Percentiles rank a stretch among this genome's conserved stretches.
Conservation (phyloP, 345 rosid genomes). For the Brassica incana region DNA sequence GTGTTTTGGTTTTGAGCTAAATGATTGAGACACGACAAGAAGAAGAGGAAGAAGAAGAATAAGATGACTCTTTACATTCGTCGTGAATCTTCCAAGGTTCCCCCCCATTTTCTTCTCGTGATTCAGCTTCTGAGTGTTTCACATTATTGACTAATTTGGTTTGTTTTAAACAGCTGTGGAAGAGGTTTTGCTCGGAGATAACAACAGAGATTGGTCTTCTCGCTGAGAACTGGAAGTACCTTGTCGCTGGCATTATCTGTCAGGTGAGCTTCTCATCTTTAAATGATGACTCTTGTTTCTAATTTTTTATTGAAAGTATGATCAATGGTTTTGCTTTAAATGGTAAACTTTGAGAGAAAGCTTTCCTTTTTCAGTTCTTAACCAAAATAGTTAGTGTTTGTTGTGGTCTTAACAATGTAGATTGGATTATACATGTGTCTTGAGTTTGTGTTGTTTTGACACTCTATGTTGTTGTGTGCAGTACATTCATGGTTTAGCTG, state of each 20-base stretch:
- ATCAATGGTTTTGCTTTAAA: constrained; percentile 22
- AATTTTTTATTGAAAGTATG: not conserved
- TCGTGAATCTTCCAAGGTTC: constrained; percentile 92
- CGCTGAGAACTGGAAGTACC: constrained; percentile 81
- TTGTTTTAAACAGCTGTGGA: constrained; percentile 59
- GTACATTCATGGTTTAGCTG: constrained; percentile 69
- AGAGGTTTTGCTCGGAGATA: constrained; percentile 86
- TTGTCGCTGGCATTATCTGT: constrained; percentile 79
- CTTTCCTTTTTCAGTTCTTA: constrained; percentile 12
- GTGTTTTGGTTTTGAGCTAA: constrained; percentile 17
- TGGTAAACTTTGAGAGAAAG: constrained; percentile 32
- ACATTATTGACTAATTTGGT: constrained; percentile 22
- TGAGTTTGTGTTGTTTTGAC: constrained; percentile 18
- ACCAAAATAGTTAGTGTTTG: not conserved
- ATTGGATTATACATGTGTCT: not conserved
- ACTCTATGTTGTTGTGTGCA: constrained; percentile 25
- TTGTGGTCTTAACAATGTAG: not conserved
- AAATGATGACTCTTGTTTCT: not conserved
- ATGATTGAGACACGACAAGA: constrained; percentile 42
- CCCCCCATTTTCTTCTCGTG: not conserved
- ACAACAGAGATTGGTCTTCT: constrained; percentile 80
- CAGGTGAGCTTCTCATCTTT: constrained; percentile 52
- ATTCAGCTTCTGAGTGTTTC: constrained; percentile 10
- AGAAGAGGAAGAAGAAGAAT: constrained; percentile 11
- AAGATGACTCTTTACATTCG: constrained; percentile 92